These are phyloP conservation scores for Clausena lansium DNA, from an alignment of 345 rosid genomes.

Conservation along the genomic window DNA sequence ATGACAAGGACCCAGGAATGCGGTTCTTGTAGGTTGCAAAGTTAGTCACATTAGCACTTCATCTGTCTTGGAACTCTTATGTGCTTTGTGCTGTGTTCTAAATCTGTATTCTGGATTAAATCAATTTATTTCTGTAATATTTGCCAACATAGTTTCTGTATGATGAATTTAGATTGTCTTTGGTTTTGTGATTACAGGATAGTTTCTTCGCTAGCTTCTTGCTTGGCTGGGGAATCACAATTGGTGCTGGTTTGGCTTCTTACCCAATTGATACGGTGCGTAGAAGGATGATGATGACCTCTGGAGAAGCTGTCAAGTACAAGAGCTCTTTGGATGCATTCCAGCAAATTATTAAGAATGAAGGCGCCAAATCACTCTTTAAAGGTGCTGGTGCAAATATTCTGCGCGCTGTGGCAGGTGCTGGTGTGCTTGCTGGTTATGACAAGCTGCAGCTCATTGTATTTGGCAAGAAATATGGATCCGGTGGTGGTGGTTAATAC, in stretches of 20 bases:
- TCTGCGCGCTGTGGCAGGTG: slow-evolving; percentile 57
- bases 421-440: slow-evolving; percentile 67
- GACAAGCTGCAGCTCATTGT: slow-evolving; percentile 59
- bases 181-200: slow-evolving; percentile 38
- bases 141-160: neutral
- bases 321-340: slow-evolving; percentile 54
- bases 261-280: slow-evolving; percentile 64
- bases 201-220: slow-evolving; percentile 61
- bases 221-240: slow-evolving; percentile 60
- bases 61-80: neutral
- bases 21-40: neutral
- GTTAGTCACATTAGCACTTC: neutral
- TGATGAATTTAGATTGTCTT: neutral
- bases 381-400: slow-evolving; percentile 73
- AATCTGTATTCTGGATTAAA: neutral
- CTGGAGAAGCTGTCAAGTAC: slow-evolving; percentile 69
- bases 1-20: neutral
- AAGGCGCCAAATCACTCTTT: slow-evolving; percentile 55
- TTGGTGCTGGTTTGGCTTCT: slow-evolving; percentile 58
- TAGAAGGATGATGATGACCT: slow-evolving; percentile 76
- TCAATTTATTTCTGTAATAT: neutral
- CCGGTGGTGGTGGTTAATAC: slow-evolving; percentile 42
- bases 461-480: slow-evolving; percentile 59
- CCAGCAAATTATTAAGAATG: slow-evolving; percentile 47
- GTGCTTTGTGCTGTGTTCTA: neutral